Evolutionary conservation across 306 rosid species (phyloP).

Genomic region (Dicorynia guianensis): DNA sequence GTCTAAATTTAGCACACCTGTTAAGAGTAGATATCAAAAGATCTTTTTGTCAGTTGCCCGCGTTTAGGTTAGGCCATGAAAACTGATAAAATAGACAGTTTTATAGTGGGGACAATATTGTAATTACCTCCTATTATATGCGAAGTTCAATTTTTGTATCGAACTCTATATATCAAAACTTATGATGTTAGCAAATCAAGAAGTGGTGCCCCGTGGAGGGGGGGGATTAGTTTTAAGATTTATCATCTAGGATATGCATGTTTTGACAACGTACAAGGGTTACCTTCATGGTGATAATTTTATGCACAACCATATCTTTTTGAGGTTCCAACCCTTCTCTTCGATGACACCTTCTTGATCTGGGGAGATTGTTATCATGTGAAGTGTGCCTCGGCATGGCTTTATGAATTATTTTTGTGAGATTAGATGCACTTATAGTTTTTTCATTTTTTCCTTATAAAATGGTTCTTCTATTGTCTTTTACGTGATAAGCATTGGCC

Average conservation of each 20-base stretch:
- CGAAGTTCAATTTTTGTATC: neutral
- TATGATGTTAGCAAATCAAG: neutral
- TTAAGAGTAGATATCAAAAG: conserved; percentile 17
- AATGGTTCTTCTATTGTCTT: neutral
- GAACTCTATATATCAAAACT: conserved; percentile 22
- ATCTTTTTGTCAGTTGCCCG: conserved; percentile 10
- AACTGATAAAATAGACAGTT: conserved; percentile 23
- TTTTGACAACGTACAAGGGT: conserved; percentile 9
- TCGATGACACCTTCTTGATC: conserved; percentile 9
- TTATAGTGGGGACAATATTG: neutral
- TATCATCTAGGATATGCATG: conserved; percentile 26
- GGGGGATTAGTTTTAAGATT: neutral
- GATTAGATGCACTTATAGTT: neutral
- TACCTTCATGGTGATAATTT: conserved; percentile 18
- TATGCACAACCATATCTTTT: neutral
- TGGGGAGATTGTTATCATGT: neutral
- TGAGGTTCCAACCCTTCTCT: conserved; percentile 16
- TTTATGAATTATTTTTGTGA: conserved; percentile 7
- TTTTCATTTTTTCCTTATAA: neutral
- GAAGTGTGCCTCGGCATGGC: conserved; percentile 14
- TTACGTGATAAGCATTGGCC: neutral
- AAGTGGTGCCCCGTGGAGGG: neutral
- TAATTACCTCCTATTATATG: neutral
- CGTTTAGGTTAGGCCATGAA: conserved; percentile 9
- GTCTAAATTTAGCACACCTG: conserved; percentile 17